phyloP scores from a whole-genome alignment of 352 stramenopile genomes.

The Globisporangium lucens region DNA sequence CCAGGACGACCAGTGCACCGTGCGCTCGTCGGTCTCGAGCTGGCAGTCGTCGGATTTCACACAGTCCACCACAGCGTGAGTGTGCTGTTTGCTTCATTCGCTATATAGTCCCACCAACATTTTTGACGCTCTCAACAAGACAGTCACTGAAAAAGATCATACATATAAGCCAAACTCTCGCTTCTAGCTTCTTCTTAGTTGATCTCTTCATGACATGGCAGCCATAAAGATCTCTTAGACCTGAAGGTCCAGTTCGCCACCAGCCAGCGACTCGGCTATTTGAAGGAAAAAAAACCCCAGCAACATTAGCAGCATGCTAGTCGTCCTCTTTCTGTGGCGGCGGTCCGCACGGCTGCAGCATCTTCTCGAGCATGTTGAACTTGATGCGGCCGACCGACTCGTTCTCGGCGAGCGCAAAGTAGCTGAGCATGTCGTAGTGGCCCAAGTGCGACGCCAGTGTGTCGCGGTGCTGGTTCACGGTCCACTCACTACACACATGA shows the following conservation, averaged over 20 bases:
- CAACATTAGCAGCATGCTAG: conserved; percentile 20
- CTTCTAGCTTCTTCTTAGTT: background rate
- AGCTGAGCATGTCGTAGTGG: conserved; percentile 97
- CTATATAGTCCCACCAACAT: background rate
- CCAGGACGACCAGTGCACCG: conserved; percentile 58
- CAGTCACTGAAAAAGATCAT: background rate
- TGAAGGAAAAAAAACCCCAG: too few species aligned
- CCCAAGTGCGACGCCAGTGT: conserved; percentile 96
- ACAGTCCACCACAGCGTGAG: background rate
- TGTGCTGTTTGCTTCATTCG: background rate
- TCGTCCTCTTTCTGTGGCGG: conserved; percentile 76
- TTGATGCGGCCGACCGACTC: conserved; percentile 92
- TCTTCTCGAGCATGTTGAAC: conserved; percentile 67
- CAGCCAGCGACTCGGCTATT: background rate
- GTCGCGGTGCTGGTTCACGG: conserved; percentile 98
- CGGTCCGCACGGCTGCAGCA: conserved; percentile 77
- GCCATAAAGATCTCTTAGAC: background rate
- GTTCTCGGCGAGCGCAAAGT: conserved; percentile 98
- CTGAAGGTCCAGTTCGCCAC: background rate
- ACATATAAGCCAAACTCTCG: background rate
- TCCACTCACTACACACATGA: conserved; percentile 87
- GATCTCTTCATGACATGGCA: background rate
- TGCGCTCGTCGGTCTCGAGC: conserved; percentile 70
- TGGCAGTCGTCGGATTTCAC: conserved; percentile 48
- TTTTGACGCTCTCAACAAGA: background rate